phyloP scores from a whole-genome alignment of 352 stramenopile genomes.

The Phytophthora pini region DNA sequence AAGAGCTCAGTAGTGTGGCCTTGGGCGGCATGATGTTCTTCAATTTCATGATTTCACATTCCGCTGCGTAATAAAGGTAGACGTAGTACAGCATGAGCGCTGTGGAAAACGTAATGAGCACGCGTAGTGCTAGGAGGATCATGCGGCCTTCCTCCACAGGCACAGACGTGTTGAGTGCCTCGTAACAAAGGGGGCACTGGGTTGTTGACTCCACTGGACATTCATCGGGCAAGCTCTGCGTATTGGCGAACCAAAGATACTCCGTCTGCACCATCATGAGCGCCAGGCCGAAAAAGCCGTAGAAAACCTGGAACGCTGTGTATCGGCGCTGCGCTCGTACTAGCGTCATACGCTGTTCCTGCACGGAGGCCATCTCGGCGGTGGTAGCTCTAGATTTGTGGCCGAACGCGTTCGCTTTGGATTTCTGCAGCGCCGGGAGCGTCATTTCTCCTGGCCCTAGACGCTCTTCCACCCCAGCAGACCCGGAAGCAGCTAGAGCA shows the following conservation, averaged over 20 bases:
- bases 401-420: conserved; percentile 19
- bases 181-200: conserved; percentile 49
- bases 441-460: conserved; percentile 21
- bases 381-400: conserved; percentile 41
- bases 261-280: conserved; percentile 84
- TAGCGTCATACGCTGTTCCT: conserved; percentile 62
- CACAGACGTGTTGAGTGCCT: conserved; percentile 33
- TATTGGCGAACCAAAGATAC: conserved; percentile 77
- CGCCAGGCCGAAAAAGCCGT: conserved; percentile 61
- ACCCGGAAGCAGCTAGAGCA: not conserved
- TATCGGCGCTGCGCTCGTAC: conserved; percentile 53
- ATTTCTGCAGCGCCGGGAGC: conserved; percentile 13
- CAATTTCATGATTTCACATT: conserved; percentile 82
- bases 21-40: conserved; percentile 82
- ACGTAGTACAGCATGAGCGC: conserved; percentile 74
- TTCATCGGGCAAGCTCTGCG: conserved; percentile 35
- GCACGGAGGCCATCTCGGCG: conserved; percentile 43
- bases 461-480: conserved; percentile 7
- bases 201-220: conserved; percentile 44
- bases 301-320: conserved; percentile 76
- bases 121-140: conserved; percentile 67
- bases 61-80: conserved; percentile 67
- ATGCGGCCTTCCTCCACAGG: conserved; percentile 61
- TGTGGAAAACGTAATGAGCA: conserved; percentile 75
- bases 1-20: conserved; percentile 67